These are phyloP conservation scores for Massariosphaeria phaeospora DNA, from an alignment of 495 filamentous ascomycete genomes.

Conservation along the genomic window DNA sequence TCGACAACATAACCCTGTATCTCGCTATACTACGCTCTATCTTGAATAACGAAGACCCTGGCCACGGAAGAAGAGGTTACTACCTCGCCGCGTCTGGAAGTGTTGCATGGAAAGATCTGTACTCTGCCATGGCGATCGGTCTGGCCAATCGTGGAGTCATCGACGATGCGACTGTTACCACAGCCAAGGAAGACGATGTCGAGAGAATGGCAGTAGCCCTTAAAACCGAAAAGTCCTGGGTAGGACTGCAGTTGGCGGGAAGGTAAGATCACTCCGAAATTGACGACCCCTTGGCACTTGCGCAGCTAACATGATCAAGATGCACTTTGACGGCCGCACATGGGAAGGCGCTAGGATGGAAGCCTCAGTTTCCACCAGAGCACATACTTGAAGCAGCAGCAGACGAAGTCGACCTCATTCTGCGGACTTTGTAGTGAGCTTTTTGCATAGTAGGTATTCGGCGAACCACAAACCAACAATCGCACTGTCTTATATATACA, in stretches of 20 bases:
- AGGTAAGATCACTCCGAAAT: slow-evolving; percentile 35
- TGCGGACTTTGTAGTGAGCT: too few species aligned
- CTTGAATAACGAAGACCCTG: slow-evolving; percentile 39
- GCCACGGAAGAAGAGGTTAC: slow-evolving; percentile 45
- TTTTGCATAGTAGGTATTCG: too few species aligned
- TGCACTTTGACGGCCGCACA: slow-evolving; percentile 43
- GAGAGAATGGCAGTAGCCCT: slow-evolving; percentile 42
- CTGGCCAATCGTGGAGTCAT: slow-evolving; percentile 42
- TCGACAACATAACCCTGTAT: slow-evolving; percentile 45
- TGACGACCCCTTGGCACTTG: not conserved
- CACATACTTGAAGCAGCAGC: slow-evolving; percentile 43
- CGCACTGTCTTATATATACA: too few species aligned
- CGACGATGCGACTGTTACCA: slow-evolving; percentile 35
- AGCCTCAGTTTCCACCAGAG: slow-evolving; percentile 38
- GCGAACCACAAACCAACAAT: too few species aligned
- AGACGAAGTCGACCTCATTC: slow-evolving; percentile 43
- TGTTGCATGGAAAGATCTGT: slow-evolving; percentile 48
- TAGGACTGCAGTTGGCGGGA: slow-evolving; percentile 42
- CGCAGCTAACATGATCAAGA: slow-evolving; percentile 17
- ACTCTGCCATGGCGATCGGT: slow-evolving; percentile 41
- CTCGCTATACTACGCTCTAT: slow-evolving; percentile 44
- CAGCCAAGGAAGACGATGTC: slow-evolving; percentile 38
- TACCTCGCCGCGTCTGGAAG: slow-evolving; percentile 48
- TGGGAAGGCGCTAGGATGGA: slow-evolving; percentile 44
- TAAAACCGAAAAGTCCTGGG: slow-evolving; percentile 32